Evolutionary conservation across 345 rosid genomes (phyloP).

Genomic region (Mercurialis annua): DNA sequence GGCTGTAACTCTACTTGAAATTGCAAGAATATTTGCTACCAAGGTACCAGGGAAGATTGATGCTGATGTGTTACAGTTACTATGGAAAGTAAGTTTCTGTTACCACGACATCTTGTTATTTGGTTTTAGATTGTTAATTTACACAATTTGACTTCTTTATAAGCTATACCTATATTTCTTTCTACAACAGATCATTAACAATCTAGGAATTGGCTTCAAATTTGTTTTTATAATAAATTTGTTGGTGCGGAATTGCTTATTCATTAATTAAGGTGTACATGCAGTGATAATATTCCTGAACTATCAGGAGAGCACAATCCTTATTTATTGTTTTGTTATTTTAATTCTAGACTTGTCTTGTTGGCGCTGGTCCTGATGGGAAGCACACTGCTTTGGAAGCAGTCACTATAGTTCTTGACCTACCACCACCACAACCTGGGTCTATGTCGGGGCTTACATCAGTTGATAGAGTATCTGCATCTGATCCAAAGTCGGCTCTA

Average conservation of each 20-base stretch:
- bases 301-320: neutral
- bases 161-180: neutral
- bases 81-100: conserved; percentile 76
- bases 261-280: neutral
- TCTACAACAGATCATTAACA: neutral
- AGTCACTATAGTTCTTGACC: conserved; percentile 94
- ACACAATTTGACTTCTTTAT: conserved; percentile 7
- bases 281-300: neutral
- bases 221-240: neutral
- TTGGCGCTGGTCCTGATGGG: conserved; percentile 99
- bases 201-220: conserved; percentile 3
- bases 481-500: conserved; percentile 97
- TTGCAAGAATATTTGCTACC: conserved; percentile 97
- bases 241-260: neutral
- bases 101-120: neutral
- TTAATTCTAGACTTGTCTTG: conserved; percentile 79
- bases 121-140: neutral
- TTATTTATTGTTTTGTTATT: neutral
- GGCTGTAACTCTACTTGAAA: conserved; percentile 99
- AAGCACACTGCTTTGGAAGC: conserved; percentile 99
- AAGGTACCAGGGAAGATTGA: conserved; percentile 99
- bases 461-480: conserved; percentile 87
- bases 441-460: conserved; percentile 85
- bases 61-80: conserved; percentile 92
- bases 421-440: conserved; percentile 99